Evolutionary conservation across 108 stramenopile genomes (phyloP).

Genomic region (Parmales sp.): DNA sequence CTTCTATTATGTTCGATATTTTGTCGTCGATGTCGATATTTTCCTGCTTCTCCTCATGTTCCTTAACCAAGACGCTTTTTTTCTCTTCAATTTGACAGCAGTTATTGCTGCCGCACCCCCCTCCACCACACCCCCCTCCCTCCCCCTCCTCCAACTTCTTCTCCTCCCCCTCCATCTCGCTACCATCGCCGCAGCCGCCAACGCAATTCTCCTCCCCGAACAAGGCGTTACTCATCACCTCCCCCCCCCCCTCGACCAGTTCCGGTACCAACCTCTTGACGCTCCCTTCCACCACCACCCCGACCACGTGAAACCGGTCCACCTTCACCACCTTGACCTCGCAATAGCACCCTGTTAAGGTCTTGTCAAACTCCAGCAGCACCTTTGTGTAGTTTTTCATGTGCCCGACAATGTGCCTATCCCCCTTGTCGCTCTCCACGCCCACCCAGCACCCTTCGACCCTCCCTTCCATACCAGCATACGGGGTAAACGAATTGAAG

Average conservation of each 20-base stretch:
- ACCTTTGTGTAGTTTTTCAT: constrained; percentile 30
- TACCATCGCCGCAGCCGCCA: neutral
- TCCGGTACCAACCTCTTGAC: neutral
- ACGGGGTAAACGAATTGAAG: constrained; percentile 17
- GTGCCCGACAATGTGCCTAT: constrained; percentile 23
- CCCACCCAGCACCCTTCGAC: neutral
- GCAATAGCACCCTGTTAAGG: neutral
- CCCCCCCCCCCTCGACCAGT: neutral
- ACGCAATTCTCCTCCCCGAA: constrained; percentile 2
- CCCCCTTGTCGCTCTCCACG: constrained; percentile 18
- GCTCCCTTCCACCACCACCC: neutral
- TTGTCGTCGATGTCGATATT: too few species aligned
- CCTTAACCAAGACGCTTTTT: too few species aligned
- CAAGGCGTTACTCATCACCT: neutral
- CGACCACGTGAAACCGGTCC: constrained; percentile 16
- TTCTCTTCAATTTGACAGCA: too few species aligned
- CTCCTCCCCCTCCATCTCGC: neutral
- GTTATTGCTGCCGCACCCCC: too few species aligned
- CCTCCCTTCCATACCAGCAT: constrained; percentile 11
- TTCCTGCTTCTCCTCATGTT: too few species aligned
- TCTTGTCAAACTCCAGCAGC: constrained; percentile 10
- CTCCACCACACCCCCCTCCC: neutral
- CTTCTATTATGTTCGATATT: too few species aligned
- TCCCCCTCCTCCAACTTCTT: neutral
- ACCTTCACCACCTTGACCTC: constrained; percentile 12